Evolutionary conservation across 2,329 filamentous ascomycete species (phyloP).

Genomic region (Gyromitra esculenta): DNA sequence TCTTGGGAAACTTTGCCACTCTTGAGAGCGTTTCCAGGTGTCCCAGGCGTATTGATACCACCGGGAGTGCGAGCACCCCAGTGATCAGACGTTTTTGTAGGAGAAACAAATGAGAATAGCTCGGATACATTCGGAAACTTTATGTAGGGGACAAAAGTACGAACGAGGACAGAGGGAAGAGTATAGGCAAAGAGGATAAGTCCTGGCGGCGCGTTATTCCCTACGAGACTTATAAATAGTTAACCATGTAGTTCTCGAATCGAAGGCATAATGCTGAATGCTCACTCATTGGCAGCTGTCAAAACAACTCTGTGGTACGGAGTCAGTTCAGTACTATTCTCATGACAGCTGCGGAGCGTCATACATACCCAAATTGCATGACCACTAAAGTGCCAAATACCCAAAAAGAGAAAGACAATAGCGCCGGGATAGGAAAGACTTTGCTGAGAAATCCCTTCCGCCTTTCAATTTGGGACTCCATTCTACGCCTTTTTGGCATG

Average conservation of each 20-base stretch:
- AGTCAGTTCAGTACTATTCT: background rate
- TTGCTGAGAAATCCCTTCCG: background rate
- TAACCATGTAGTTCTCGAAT: background rate
- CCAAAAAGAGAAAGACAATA: conserved; percentile 50
- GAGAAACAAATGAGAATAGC: conserved; percentile 16
- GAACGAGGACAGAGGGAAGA: conserved; percentile 50
- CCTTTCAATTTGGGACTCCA: conserved; percentile 2
- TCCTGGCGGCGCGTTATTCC: conserved; percentile 48
- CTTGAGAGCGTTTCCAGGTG: background rate
- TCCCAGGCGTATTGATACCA: conserved; percentile 2
- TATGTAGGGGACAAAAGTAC: conserved; percentile 50
- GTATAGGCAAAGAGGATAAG: conserved; percentile 55
- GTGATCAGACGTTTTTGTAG: conserved; percentile 7
- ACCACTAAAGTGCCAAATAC: conserved; percentile 51
- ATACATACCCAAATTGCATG: conserved; percentile 52
- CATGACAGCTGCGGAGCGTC: background rate
- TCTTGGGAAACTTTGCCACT: conserved; percentile 18
- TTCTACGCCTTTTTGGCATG: conserved; percentile 2
- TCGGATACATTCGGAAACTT: conserved; percentile 39
- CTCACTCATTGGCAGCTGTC: conserved; percentile 42
- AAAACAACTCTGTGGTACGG: conserved; percentile 32
- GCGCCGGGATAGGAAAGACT: background rate
- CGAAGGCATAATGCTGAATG: background rate
- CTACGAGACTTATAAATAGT: conserved; percentile 39
- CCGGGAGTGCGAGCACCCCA: conserved; percentile 19